Evolutionary conservation across 176 grass and related monocot species (phyloP), one percentile per base, ranked within the genome.

Genomic region (Elymus sibiricus): DNA sequence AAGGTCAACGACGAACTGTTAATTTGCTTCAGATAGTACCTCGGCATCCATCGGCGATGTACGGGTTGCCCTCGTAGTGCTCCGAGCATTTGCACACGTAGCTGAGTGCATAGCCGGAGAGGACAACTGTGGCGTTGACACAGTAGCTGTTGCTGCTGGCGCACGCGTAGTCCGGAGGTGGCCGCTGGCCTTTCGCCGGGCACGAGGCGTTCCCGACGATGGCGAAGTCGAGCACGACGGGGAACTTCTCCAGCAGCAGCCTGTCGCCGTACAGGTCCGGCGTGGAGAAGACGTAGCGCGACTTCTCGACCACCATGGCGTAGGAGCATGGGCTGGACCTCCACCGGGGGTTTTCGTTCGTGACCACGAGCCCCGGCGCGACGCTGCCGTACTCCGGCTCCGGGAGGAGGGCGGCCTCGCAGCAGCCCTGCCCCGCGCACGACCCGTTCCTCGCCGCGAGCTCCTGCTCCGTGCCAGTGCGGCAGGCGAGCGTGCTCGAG

Each of bases 261-360:
- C 11, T 29, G 47, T 77, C 28, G 28, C 47, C 74, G 7, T 31
- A 55, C 16, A 77, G 31, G 47, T 55, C 74, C 17, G 34, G 1
- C 28, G 28, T 56, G 5, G 46, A 35, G 49, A 77, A 77, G 47
- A 7, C 59, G 76, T 78, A 78, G 29, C 31, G 38, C 2, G 19
- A 63, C 35, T 7, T 27, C 77, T 79, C 58, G 17, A 63, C 77
- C 56, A 79, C 2, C 77, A 79, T 79, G 77, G 32, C 77, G 51
- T 79, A 63, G 35, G 55, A 40, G 53, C 53, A 79, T 2, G 65
- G 65, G 17, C 16, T 37, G 32, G 58, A 22, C 22, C 7, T 24
- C 58, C 58, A 60, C 22, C 0, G 22, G 8, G 58, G 7, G 58
- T 60, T 60, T 4, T 60, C 22, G 16, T 58, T 0, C 5, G 53